phyloP scores from a whole-genome alignment of 225 moss, liverwort and hornwort genomes.

The Physcomitrium patens region DNA sequence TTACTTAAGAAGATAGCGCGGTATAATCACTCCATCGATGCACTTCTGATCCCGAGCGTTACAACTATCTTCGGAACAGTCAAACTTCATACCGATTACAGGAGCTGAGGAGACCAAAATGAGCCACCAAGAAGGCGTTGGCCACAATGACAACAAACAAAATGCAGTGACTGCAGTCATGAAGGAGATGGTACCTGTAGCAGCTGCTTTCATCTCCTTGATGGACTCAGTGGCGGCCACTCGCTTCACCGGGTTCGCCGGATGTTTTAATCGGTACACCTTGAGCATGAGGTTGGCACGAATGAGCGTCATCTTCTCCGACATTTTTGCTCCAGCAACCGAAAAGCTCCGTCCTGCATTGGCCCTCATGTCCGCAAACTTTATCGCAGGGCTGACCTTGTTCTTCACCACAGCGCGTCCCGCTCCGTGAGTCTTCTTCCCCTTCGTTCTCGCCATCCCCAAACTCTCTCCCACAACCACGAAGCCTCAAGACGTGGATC shows the following conservation, averaged over 20 bases:
- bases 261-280: slow-evolving; percentile 19
- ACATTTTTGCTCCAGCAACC: slow-evolving; percentile 25
- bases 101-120: no score
- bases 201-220: slow-evolving; percentile 24
- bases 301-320: slow-evolving; percentile 21
- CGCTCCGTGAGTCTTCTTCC: background rate
- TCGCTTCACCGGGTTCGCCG: slow-evolving; percentile 21
- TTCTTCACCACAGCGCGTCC: slow-evolving; percentile 9
- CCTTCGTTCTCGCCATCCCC: slow-evolving; percentile 18
- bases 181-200: slow-evolving; percentile 17
- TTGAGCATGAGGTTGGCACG: slow-evolving; percentile 23
- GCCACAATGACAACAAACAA: no score
- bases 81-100: no score
- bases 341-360: slow-evolving; percentile 19
- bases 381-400: slow-evolving; percentile 21
- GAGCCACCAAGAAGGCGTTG: no score
- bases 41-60: no score
- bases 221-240: slow-evolving; percentile 21
- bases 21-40: no score
- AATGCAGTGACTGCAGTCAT: no score
- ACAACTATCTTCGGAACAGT: no score
- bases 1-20: no score
- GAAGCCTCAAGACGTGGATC: background rate
- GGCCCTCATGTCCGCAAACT: slow-evolving; percentile 26
- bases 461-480: no score